These are phyloP conservation scores for Kwoniella dendrophila DNA, from an alignment of 768 basidiomycete genomes.

Conservation along the genomic window DNA sequence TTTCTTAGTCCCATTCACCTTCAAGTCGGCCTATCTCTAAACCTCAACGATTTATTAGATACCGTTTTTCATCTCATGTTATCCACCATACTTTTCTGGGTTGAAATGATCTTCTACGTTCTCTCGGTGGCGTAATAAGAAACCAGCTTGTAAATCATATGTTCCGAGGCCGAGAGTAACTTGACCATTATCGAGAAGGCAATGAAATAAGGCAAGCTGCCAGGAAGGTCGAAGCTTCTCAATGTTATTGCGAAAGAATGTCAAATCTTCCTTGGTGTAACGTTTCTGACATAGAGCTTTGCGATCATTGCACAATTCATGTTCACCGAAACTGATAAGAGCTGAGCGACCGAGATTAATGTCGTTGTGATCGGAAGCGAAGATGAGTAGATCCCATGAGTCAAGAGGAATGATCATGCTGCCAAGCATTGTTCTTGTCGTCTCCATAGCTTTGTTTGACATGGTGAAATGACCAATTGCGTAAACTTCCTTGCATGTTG, in stretches of 20 bases:
- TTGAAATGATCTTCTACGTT: too few species aligned
- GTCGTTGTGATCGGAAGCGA: neutral
- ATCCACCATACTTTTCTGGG: too few species aligned
- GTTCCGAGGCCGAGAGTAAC: neutral
- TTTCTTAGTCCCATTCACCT: too few species aligned
- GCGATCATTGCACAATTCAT: neutral
- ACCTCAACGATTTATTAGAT: too few species aligned
- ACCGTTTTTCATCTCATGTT: too few species aligned
- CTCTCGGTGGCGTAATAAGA: neutral
- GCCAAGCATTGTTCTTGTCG: neutral
- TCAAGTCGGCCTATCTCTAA: too few species aligned
- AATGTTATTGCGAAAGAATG: too few species aligned
- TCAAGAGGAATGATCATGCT: neutral
- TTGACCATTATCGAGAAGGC: neutral
- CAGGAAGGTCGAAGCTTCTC: neutral
- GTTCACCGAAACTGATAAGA: neutral
- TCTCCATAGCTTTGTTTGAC: neutral
- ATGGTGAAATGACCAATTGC: neutral
- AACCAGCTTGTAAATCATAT: neutral
- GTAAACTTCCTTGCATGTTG: neutral
- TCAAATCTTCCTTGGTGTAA: too few species aligned
- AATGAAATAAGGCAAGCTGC: slow-evolving; percentile 2
- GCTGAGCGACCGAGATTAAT: neutral
- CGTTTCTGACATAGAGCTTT: too few species aligned
- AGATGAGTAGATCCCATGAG: neutral